Base-by-base conservation (phyloP, 139 green algal species). In the Chlamydomonas incerta region DNA sequence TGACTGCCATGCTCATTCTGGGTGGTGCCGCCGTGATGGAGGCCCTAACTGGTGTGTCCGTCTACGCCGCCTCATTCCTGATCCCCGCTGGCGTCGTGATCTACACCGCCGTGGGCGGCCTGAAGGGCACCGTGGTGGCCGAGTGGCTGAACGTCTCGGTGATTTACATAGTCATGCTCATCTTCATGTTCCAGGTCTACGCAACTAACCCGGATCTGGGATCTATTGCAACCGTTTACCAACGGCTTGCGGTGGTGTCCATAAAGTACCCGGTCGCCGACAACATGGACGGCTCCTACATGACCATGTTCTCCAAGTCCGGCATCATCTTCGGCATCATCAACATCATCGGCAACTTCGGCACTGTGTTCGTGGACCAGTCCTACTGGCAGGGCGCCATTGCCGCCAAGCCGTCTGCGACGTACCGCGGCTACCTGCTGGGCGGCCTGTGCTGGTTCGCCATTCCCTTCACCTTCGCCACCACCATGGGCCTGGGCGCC, bases 271-370 rank as follows among this genome's bases (percentile, higher is more conserved):
- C 96, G 4, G 95, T 99, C 0, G 80, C 46, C 0, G 87, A 94
- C 88, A 99, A 99, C 94, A 92, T 93, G 85, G 91, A 89, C 28
- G 96, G 96, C 67, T 96, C 92, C 28, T 98, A 96, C 89, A 70
- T 99, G 18, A 99, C 96, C 90, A 98, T 99, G 95, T 93, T 97
- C 47, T 96, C 90, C 69, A 87, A 94, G 74, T 92, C 92, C 24
- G 96, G 96, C 57, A 68, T 99, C 70, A 94, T 99, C 89, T 99
- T 99, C 67, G 96, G 96, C 46, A 95, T 99, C 87, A 99, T 99
- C 94, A 99, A 99, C 92, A 94, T 99, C 83, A 95, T 99, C 58
- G 96, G 77, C 50, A 98, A 98, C 93, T 98, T 99, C 82, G 96
- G 96, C 75, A 99, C 96, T 3, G 96, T 99, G 31, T 98, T 98